A percentile compares a stretch with the other conserved stretches of the same genome.
These are phyloP conservation scores for Tetracladium setigerum DNA, from an alignment of 495 filamentous ascomycete species.

Conservation along the genomic window DNA sequence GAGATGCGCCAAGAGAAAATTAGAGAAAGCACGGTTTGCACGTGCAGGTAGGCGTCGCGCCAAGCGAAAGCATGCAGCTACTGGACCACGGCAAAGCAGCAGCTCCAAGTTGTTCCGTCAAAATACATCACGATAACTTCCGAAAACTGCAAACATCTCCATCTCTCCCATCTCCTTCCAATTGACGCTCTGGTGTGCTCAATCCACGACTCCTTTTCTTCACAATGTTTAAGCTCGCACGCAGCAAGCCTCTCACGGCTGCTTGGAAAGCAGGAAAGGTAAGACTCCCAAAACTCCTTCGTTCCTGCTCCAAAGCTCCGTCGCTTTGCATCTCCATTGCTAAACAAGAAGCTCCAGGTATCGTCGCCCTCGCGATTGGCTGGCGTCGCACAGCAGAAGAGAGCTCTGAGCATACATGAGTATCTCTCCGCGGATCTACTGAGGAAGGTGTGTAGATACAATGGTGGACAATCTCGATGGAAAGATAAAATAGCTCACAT, in stretches of 20 bases:
- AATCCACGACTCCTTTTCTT: background rate
- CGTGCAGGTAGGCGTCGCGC: too few species aligned
- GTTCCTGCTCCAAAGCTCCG: constrained; percentile 11
- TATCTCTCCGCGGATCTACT: constrained; percentile 89
- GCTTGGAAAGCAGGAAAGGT: constrained; percentile 60
- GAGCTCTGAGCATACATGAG: constrained; percentile 92
- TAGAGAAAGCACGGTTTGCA: too few species aligned
- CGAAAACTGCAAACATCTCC: constrained; percentile 10
- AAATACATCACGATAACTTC: constrained; percentile 7
- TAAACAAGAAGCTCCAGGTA: constrained; percentile 17
- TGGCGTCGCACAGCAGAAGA: constrained; percentile 50
- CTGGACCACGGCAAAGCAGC: too few species aligned
- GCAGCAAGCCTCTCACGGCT: constrained; percentile 53
- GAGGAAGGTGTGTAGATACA: constrained; percentile 53
- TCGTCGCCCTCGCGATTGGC: constrained; percentile 18
- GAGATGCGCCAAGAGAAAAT: too few species aligned
- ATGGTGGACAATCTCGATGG: background rate
- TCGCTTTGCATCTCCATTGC: background rate
- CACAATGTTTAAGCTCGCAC: constrained; percentile 66
- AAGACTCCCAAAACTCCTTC: constrained; percentile 17
- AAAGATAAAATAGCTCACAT: constrained; percentile 4
- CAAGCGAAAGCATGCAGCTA: too few species aligned
- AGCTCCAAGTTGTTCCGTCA: too few species aligned
- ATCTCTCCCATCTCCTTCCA: constrained; percentile 4
- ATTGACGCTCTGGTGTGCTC: constrained; percentile 13